Percentiles rank a stretch among this genome's conserved stretches.
Evolutionary conservation across 805 yeast species (phyloP).

Genomic region (Ogataea haglerorum): DNA sequence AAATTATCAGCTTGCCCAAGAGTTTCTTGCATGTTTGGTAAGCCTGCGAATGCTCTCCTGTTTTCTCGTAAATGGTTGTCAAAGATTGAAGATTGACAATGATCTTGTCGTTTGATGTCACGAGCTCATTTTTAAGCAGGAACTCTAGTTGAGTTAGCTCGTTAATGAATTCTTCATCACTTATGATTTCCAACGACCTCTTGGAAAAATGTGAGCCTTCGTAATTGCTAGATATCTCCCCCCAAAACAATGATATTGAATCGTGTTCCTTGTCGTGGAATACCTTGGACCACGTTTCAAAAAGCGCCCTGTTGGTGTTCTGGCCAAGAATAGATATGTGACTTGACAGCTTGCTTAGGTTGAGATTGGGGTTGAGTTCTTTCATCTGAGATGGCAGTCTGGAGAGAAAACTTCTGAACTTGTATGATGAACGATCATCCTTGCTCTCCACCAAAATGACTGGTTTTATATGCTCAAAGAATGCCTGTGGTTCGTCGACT

Average conservation of each 20-base stretch:
- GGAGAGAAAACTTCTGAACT: constrained; percentile 23
- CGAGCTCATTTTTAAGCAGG: constrained; percentile 29
- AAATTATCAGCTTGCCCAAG: constrained; percentile 30
- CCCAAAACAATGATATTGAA: constrained; percentile 38
- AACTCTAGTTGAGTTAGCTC: constrained; percentile 48
- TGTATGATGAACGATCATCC: constrained; percentile 20
- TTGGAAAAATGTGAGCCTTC: constrained; percentile 15
- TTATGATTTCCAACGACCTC: constrained; percentile 34
- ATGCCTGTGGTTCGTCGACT: constrained; percentile 34
- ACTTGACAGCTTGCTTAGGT: constrained; percentile 24
- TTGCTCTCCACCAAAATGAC: constrained; percentile 19
- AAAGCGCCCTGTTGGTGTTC: constrained; percentile 11
- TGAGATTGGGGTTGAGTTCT: constrained; percentile 13
- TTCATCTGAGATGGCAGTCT: constrained; percentile 25
- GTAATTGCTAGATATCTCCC: constrained; percentile 26
- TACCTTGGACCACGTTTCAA: constrained; percentile 26
- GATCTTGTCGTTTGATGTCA: constrained; percentile 25
- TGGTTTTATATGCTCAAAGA: constrained; percentile 27
- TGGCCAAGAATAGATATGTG: constrained; percentile 26
- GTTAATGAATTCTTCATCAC: constrained; percentile 45
- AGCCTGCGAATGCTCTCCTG: constrained; percentile 41
- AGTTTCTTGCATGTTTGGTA: constrained; percentile 38
- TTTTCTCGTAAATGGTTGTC: constrained; percentile 38
- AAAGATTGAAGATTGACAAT: constrained; percentile 43
- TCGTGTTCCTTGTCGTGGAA: constrained; percentile 29